phyloP scores from a whole-genome alignment of 371 early-diverging fungal genomes.

The Phascolomyces articulosus region DNA sequence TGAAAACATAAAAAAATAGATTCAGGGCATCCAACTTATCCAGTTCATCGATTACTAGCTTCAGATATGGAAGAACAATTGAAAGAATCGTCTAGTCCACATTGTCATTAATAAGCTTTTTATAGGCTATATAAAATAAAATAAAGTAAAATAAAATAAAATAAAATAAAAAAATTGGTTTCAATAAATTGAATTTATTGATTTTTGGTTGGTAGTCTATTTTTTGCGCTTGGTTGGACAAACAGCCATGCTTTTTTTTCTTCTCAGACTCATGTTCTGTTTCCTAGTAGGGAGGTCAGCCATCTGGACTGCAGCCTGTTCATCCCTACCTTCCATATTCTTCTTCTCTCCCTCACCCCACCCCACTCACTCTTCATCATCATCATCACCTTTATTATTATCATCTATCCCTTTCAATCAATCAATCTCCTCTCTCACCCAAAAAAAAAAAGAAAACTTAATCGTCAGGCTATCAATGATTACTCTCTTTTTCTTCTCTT shows the following conservation, averaged over 20 bases:
- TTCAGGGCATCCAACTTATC: conserved; percentile 20
- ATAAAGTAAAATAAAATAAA: background rate
- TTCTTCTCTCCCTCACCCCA: background rate
- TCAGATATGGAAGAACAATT: background rate
- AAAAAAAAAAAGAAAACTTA: no score
- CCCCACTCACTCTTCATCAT: background rate
- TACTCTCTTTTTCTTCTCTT: conserved; percentile 1
- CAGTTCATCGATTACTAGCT: conserved; percentile 19
- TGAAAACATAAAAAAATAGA: conserved; percentile 11
- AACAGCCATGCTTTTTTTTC: background rate
- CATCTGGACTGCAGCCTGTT: conserved; percentile 11
- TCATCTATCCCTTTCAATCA: no score
- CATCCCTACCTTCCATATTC: background rate
- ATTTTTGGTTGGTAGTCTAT: no score
- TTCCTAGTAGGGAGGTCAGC: conserved; percentile 6
- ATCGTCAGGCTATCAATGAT: conserved; percentile 5
- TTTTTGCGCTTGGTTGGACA: no score
- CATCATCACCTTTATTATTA: no score
- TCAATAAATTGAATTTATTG: background rate
- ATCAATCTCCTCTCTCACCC: no score
- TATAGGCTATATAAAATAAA: no score
- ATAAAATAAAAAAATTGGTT: background rate
- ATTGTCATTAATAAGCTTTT: conserved; percentile 6
- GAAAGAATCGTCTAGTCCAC: background rate
- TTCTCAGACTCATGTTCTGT: conserved; percentile 1